These are phyloP conservation scores for Priceomyces castillae DNA, from an alignment of 805 yeast genomes.

Conservation along the genomic window DNA sequence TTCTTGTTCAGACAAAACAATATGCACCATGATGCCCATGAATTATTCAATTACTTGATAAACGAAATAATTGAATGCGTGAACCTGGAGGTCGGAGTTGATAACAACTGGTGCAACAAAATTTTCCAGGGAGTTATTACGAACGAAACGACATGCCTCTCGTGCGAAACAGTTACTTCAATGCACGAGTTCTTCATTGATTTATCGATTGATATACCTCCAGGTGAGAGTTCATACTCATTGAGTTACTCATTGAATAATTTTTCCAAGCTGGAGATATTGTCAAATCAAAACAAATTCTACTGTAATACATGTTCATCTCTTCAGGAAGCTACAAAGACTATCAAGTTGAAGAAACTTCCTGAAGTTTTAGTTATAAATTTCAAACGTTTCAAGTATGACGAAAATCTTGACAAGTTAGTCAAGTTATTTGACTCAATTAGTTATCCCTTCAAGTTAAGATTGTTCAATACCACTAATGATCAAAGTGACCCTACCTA, in stretches of 20 bases:
- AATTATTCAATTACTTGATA: constrained; percentile 81
- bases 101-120: constrained; percentile 55
- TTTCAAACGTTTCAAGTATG: constrained; percentile 87
- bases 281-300: constrained; percentile 85
- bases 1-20: constrained; percentile 75
- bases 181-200: constrained; percentile 87
- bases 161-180: constrained; percentile 79
- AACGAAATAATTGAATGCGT: constrained; percentile 65
- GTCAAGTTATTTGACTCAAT: constrained; percentile 85
- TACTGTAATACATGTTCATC: constrained; percentile 89
- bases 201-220: constrained; percentile 78
- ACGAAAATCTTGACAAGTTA: constrained; percentile 75
- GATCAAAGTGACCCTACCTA: constrained; percentile 46
- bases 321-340: constrained; percentile 89
- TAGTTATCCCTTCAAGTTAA: constrained; percentile 69
- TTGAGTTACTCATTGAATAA: constrained; percentile 75
- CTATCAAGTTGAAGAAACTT: constrained; percentile 72
- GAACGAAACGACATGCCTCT: constrained; percentile 83
- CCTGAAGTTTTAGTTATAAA: constrained; percentile 83
- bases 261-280: constrained; percentile 81
- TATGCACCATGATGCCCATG: constrained; percentile 99
- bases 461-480: constrained; percentile 64
- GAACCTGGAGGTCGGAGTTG: constrained; percentile 32
- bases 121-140: constrained; percentile 83
- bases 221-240: constrained; percentile 54